Evolutionary conservation across 257 asterid species (phyloP), one percentile per base, ranked within the genome.

Genomic region (Voacanga thouarsii): DNA sequence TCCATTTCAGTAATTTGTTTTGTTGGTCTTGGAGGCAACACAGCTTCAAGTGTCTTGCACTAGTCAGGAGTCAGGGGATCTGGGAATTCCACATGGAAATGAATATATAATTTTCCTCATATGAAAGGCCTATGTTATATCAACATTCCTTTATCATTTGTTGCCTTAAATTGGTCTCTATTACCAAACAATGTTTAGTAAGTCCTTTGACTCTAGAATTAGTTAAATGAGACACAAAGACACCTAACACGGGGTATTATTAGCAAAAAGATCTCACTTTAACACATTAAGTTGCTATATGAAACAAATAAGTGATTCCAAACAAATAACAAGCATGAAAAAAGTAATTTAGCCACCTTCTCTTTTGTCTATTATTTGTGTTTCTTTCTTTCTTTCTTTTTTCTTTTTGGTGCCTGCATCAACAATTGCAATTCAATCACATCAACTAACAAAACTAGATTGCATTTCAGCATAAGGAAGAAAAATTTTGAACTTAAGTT

Each of bases 111-210:
- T 74, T 89, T 91, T 28, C 98, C 98, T 75, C 77, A 91, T 93
- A 93, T 91, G 87, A 91, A 91, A 37, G 97, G 85, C 88, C 91
- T 90, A 79, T 88, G 92, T 82, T 93, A 90, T 84, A 90, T 86
- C 19, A 94, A 93, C 98, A 93, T 93, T n/a, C 98, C 98, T 84
- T 93, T 97, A 67, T 93, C 98, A 65, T 93, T 91, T 60, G 91
- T 91, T 30, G 98, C 97, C 89, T 91, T 93, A 79, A 80, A 90
- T 72, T 85, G 90, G 84, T 93, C 98, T 93, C 91, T 61, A 66
- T 18, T 33, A 43, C 47, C 24, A 78, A 45, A 23, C 30, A 57
- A 47, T n/a, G 45, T 47, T 61, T 26, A 12, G 24, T 28, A 21
- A 1, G 33, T 3, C 64, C 55, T 14, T 0, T 18, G 18, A 19